Evolutionary conservation across 2,329 filamentous ascomycete genomes (phyloP), one percentile per base, ranked within the genome.

Genomic region (Metarhizium album): DNA sequence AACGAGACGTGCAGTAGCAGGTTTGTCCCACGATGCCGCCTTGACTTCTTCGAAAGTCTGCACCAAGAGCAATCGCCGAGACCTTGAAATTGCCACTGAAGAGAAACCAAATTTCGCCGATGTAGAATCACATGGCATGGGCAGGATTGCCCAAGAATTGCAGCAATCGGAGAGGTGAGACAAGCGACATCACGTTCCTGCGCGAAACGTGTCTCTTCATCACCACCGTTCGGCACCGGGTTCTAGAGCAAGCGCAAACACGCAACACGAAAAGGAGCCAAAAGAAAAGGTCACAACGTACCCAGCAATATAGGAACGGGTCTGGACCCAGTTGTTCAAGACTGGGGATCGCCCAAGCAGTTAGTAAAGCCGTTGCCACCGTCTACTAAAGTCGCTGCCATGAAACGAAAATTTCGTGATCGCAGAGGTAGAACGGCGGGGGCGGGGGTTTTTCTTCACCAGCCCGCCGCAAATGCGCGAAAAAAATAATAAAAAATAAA

Each of bases 231-330:
- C 27, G 27, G 11, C 27, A 29, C 27, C 7, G 2, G 27, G 11
- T 29, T 7, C 27, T n/a, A 29, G 27, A 29, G 27, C 11, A 29
- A 9, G 11, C 37, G 37, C 16, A 20, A n/a, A 40, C 16, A 20
- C 33, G 18, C 20, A 43, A 14, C 40, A 43, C 11, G 4, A 8
- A 7, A 23, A 24, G 16, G 13, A 13, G 8, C 8, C 20, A 2
- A 3, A 43, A 33, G 40, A 33, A 43, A 42, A 22, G 20, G 40
- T 20, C 37, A 6, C 2, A 18, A 51, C 86, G 68, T 83, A 90
- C 86, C 86, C 86, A 73, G 83, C 73, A 64, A 90, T 82, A 75
- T 90, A 90, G 72, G 82, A 86, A 65, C 83, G 80, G 63, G 82
- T 86, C 66, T 74, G 74, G 63, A 84, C 73, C 80, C 80, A 86